Evolutionary conservation across 139 green algal genomes (phyloP).

Genomic region (Limnomonas spitsbergensis): DNA sequence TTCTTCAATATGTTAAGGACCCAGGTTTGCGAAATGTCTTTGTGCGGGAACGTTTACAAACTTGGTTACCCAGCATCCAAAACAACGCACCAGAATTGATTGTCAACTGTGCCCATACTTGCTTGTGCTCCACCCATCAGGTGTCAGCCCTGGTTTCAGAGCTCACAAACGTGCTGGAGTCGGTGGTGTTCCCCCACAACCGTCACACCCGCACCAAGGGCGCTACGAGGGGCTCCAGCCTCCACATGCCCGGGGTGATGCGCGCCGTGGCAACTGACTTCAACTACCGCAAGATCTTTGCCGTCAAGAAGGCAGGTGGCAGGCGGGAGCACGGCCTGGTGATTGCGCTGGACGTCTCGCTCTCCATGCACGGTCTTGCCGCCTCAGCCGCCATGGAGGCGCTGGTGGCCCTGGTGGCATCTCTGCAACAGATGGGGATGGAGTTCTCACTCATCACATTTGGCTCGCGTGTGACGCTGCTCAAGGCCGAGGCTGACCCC

Average conservation of each 20-base stretch:
- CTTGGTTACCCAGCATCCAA: too few relatives aligned
- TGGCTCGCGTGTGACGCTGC: too few relatives aligned
- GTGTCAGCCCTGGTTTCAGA: too few relatives aligned
- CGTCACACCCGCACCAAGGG: slow-evolving; percentile 28
- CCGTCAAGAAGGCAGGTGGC: slow-evolving; percentile 25
- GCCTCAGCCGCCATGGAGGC: slow-evolving; percentile 25
- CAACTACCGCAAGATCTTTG: slow-evolving; percentile 43
- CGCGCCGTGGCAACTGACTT: slow-evolving; percentile 34
- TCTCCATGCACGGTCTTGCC: slow-evolving; percentile 39
- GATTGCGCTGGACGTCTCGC: slow-evolving; percentile 38
- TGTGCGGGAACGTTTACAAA: too few relatives aligned
- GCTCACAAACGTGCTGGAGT: slow-evolving; percentile 32
- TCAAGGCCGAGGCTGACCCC: too few relatives aligned
- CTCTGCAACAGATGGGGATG: slow-evolving; percentile 23
- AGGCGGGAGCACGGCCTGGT: slow-evolving; percentile 32
- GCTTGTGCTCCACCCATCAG: too few relatives aligned
- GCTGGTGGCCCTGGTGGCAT: slow-evolving; percentile 23
- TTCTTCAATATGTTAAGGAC: too few relatives aligned
- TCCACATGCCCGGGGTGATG: slow-evolving; percentile 45
- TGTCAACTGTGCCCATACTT: too few relatives aligned
- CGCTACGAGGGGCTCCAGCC: slow-evolving; percentile 21
- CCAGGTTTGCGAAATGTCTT: too few relatives aligned
- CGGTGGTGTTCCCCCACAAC: slow-evolving; percentile 35
- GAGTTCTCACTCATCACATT: too few relatives aligned
- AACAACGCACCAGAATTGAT: too few relatives aligned